Base-by-base conservation (phyloP, 108 stramenopile genomes). In the Thalassiosira profunda region DNA sequence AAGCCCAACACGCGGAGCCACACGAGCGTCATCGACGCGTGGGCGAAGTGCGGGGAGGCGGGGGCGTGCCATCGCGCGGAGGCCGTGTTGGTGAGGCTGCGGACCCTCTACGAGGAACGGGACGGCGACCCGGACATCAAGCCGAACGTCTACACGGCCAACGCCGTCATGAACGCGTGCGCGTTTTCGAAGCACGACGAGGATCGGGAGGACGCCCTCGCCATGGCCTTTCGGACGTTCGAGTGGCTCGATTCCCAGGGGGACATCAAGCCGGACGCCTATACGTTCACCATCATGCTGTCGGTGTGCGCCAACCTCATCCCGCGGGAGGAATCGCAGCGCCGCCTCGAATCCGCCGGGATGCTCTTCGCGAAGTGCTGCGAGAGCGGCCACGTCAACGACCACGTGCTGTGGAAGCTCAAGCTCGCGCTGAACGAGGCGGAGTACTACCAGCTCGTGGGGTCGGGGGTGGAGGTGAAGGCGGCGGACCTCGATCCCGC, bases 201-300 rank as follows among this genome's bases (percentile, higher is more conserved):
- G 25, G 80, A 81, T 49, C 80, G 75, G 23, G 58, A 47, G 7
- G 75, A 72, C 26, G 63, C 93, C 23, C 76, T 94, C 30, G 70
- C 75, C 18, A 90, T 94, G 57, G 90, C 93, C 41, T 94, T 94
- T 70, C 86, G 88, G 14, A 85, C 88, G n/a, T 94, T 88, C 74
- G 84, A 91, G 9, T 90, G 88, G 90, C 69, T 94, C 9, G 70
- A 63, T 40, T 57, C 70, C 4, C 88, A 90, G 49, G 62, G 63
- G 20, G 84, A 90, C 42, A 90, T 94, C 79, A 68, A 81, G 41
- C 88, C 93, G 41, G 93, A 94, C 81, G 86, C 93, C 0, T 94
- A 94, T 64, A 94, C 93, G 2, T 94, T 89, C 76, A 94, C 93
- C 8, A 94, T 94, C 44, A 79, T 94, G 43, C 78, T 94, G 2